Conservation (phyloP, 1,284 basidiomycete genomes). For the Hemileia vastatrix region DNA sequence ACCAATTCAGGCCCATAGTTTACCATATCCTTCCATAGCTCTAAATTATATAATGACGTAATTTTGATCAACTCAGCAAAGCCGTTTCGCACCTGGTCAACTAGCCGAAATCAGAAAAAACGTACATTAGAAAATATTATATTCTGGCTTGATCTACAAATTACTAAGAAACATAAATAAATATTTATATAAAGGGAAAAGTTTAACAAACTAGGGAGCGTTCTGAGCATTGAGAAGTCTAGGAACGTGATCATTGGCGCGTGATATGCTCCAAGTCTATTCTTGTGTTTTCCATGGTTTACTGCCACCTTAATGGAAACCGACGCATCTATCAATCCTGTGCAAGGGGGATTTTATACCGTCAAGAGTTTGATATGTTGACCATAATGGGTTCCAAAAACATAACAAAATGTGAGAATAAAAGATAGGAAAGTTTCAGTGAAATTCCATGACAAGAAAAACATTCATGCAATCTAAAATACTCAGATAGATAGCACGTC, state of each 20-base stretch:
- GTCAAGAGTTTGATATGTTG: too few species aligned
- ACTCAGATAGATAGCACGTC: too few species aligned
- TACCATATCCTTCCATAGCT: slow-evolving; percentile 47
- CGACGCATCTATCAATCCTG: slow-evolving; percentile 47
- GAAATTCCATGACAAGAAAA: neutral
- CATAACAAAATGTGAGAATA: neutral
- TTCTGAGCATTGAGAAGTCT: slow-evolving; percentile 49
- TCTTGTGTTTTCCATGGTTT: slow-evolving; percentile 47
- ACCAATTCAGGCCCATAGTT: slow-evolving; percentile 48
- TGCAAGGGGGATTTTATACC: too few species aligned
- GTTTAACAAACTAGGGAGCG: slow-evolving; percentile 46
- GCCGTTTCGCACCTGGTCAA: slow-evolving; percentile 45
- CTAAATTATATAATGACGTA: slow-evolving; percentile 47
- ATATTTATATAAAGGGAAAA: too few species aligned
- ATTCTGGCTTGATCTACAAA: neutral
- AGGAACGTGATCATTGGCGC: slow-evolving; percentile 49
- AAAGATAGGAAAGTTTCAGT: neutral
- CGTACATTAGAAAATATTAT: neutral
- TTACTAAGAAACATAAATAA: neutral
- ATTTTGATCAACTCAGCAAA: slow-evolving; percentile 50
- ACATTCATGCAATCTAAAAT: too few species aligned
- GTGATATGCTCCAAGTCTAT: slow-evolving; percentile 47
- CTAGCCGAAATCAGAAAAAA: neutral
- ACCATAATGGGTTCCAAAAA: too few species aligned
- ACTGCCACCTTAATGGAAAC: slow-evolving; percentile 48